Percentiles rank a stretch among this genome's conserved stretches.
These are phyloP conservation scores for Cutaneotrichosporon sp. DNA, from an alignment of 1,284 basidiomycete genomes.

Conservation along the genomic window DNA sequence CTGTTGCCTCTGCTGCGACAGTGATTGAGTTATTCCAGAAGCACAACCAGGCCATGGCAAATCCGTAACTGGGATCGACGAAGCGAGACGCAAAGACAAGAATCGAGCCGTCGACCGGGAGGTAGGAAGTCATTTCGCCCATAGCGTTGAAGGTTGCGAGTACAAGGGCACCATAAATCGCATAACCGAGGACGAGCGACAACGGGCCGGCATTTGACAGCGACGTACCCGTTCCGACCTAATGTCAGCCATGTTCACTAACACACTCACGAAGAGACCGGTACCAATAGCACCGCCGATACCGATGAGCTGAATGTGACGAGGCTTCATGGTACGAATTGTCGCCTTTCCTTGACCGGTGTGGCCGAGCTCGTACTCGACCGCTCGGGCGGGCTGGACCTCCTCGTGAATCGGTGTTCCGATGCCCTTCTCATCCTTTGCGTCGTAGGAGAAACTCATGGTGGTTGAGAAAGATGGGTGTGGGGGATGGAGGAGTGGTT, in stretches of 20 bases:
- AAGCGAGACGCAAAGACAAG: slow-evolving; percentile 22
- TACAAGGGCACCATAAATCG: slow-evolving; percentile 20
- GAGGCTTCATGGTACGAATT: slow-evolving; percentile 13
- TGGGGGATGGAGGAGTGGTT: neutral
- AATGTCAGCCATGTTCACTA: neutral
- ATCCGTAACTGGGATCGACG: slow-evolving; percentile 21
- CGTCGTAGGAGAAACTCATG: slow-evolving; percentile 1
- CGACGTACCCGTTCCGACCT: slow-evolving; percentile 16
- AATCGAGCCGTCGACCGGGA: slow-evolving; percentile 26
- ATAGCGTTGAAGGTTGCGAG: slow-evolving; percentile 25
- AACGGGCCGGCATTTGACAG: slow-evolving; percentile 22
- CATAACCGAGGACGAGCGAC: slow-evolving; percentile 22
- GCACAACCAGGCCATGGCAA: slow-evolving; percentile 24
- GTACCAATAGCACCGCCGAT: slow-evolving; percentile 56
- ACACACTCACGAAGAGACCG: slow-evolving; percentile 45
- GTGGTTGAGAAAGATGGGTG: neutral
- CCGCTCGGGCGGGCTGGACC: neutral
- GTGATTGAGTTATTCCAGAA: slow-evolving; percentile 21
- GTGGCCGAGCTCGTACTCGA: slow-evolving; percentile 14
- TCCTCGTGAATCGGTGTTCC: neutral
- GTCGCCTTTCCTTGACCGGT: slow-evolving; percentile 10
- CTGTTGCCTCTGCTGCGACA: slow-evolving; percentile 18
- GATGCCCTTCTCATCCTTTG: slow-evolving; percentile 11
- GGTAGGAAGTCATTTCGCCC: slow-evolving; percentile 27
- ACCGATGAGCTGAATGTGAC: slow-evolving; percentile 17